A percentile compares a stretch with the other conserved stretches of the same genome.
phyloP scores from a whole-genome alignment of 1,139 yeast genomes.

The Meyerozyma smithsonii region DNA sequence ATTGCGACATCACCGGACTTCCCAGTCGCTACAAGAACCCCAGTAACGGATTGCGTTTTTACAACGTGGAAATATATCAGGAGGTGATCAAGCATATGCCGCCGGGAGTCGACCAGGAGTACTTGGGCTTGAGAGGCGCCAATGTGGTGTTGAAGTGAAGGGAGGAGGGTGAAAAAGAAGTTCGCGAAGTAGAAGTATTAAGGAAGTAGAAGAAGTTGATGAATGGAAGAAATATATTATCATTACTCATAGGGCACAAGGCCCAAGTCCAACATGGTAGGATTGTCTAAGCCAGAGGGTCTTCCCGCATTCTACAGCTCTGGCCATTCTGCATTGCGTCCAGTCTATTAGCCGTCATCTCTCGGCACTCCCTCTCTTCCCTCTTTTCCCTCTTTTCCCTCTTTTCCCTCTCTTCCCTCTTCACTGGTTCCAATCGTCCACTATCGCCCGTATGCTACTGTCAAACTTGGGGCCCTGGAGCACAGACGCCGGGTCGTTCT shows the following conservation, averaged over 20 bases:
- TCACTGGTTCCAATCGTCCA: slow-evolving; percentile 25
- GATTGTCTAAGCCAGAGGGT: too few species aligned
- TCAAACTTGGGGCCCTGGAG: slow-evolving; percentile 37
- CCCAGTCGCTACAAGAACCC: slow-evolving; percentile 76
- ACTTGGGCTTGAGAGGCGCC: slow-evolving; percentile 81
- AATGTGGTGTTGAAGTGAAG: slow-evolving; percentile 66
- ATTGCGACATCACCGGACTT: slow-evolving; percentile 93
- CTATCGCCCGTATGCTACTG: slow-evolving; percentile 28
- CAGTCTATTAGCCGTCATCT: too few species aligned
- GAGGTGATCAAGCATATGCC: slow-evolving; percentile 74
- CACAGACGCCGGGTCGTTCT: slow-evolving; percentile 19
- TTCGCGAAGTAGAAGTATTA: slow-evolving; percentile 1
- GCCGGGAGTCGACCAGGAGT: slow-evolving; percentile 92
- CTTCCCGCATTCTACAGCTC: too few species aligned
- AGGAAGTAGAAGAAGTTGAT: neutral
- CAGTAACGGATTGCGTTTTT: slow-evolving; percentile 69
- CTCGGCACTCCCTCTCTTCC: too few species aligned
- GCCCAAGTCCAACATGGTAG: too few species aligned
- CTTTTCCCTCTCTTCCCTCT: neutral
- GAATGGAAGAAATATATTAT: neutral
- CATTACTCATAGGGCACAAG: too few species aligned
- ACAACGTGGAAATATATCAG: slow-evolving; percentile 80
- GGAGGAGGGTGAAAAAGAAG: too few species aligned
- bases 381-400: too few species aligned
- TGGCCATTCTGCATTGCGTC: too few species aligned